These are phyloP conservation scores for Mortierella alpina DNA, from an alignment of 192 early-diverging fungal species.

Conservation along the genomic window DNA sequence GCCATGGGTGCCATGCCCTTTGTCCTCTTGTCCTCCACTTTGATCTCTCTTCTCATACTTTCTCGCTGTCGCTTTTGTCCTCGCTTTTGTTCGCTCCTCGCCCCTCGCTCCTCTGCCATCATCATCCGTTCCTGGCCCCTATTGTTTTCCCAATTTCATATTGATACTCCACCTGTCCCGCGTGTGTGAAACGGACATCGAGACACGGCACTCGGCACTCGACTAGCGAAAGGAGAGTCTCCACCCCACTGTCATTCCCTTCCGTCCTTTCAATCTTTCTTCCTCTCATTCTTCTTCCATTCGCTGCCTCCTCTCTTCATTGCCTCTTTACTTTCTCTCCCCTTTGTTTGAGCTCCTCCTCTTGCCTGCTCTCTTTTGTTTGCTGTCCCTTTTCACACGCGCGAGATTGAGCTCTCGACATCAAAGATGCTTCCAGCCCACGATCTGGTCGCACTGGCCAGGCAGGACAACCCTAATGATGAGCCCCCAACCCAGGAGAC, in stretches of 20 bases:
- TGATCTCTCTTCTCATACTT: background rate
- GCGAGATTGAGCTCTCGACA: background rate
- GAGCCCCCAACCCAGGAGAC: constrained; percentile 37
- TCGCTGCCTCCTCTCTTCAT: background rate
- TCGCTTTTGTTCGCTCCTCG: background rate
- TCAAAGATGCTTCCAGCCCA: constrained; percentile 32
- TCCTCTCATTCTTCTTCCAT: background rate
- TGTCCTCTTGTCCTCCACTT: background rate
- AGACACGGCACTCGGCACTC: too few relatives aligned
- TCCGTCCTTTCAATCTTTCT: background rate
- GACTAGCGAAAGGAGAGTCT: too few relatives aligned
- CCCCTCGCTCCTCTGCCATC: background rate
- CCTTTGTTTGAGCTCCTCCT: background rate
- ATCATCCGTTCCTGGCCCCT: background rate
- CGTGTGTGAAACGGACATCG: too few relatives aligned
- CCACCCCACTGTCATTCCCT: background rate
- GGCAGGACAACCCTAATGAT: constrained; percentile 23
- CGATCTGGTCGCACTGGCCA: constrained; percentile 48
- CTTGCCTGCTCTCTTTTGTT: background rate
- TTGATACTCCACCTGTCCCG: too few relatives aligned
- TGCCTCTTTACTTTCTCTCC: background rate
- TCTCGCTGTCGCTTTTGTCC: background rate
- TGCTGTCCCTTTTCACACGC: background rate
- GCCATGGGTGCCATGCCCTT: background rate
- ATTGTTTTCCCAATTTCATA: too few relatives aligned